A percentile compares a stretch with the other conserved stretches of the same genome.
Evolutionary conservation across 257 asterid species (phyloP).

Genomic region (Osmanthus fragrans): DNA sequence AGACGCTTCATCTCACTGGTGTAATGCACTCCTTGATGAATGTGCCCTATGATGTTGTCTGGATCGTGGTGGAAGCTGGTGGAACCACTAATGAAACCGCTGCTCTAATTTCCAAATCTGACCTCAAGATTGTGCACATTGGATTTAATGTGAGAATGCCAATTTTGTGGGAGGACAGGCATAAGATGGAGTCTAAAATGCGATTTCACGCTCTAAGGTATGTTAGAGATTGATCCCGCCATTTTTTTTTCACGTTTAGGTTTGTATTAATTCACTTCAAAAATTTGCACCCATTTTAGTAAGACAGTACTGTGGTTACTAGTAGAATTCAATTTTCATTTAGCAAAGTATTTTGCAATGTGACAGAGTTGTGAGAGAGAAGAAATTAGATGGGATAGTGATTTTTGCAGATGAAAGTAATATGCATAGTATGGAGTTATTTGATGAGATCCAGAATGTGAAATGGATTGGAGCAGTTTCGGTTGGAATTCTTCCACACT

Average conservation of each 20-base stretch:
- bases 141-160: slow-evolving; percentile 78
- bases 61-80: slow-evolving; percentile 97
- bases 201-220: slow-evolving; percentile 88
- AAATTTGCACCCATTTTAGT: not conserved
- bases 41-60: slow-evolving; percentile 70
- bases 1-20: slow-evolving; percentile 90
- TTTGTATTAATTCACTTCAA: not conserved
- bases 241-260: not conserved
- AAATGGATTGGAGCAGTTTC: slow-evolving; percentile 90
- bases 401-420: slow-evolving; percentile 97
- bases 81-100: slow-evolving; percentile 77
- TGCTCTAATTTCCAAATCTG: slow-evolving; percentile 66
- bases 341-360: slow-evolving; percentile 17
- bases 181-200: slow-evolving; percentile 77
- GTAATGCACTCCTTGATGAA: slow-evolving; percentile 96
- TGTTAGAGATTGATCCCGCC: slow-evolving; percentile 1
- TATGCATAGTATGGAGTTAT: slow-evolving; percentile 89
- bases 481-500: slow-evolving; percentile 78
- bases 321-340: slow-evolving; percentile 20
- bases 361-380: slow-evolving; percentile 69
- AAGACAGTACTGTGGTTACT: not conserved
- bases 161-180: slow-evolving; percentile 83
- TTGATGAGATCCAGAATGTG: slow-evolving; percentile 93
- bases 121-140: slow-evolving; percentile 62
- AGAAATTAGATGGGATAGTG: slow-evolving; percentile 79